Percentiles rank a stretch among this genome's conserved stretches.
phyloP scores from a whole-genome alignment of 441 rosid species.

The Populus hybrid region DNA sequence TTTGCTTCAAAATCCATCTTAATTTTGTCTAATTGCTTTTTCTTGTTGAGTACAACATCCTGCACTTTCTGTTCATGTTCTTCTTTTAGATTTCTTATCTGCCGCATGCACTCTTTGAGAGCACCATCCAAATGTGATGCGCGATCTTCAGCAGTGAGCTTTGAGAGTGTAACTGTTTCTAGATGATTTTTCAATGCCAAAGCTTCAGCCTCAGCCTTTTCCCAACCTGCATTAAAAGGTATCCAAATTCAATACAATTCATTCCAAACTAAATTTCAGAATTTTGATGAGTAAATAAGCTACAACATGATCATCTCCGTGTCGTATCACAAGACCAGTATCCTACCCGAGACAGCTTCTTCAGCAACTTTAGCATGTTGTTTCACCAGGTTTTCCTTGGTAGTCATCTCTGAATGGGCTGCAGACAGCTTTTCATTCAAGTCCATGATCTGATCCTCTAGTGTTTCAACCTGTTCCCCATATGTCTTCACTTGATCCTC shows the following conservation, averaged over 20 bases:
- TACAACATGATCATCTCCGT: not conserved
- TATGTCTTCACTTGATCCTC: conserved; percentile 60
- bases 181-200: conserved; percentile 78
- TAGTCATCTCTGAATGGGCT: conserved; percentile 62
- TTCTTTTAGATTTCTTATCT: conserved; percentile 82
- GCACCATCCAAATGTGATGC: conserved; percentile 93
- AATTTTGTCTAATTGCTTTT: no score
- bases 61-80: conserved; percentile 81
- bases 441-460: conserved; percentile 69
- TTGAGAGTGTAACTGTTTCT: conserved; percentile 72
- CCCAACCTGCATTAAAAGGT: conserved; percentile 71
- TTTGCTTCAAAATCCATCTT: conserved; percentile 68
- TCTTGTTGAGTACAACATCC: conserved; percentile 61
- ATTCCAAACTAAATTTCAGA: not conserved
- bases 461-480: conserved; percentile 48
- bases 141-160: conserved; percentile 86
- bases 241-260: conserved; percentile 2
- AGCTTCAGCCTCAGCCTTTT: conserved; percentile 97
- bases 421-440: conserved; percentile 63
- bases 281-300: not conserved
- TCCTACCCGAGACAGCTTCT: conserved; percentile 89
- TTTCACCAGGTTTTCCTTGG: conserved; percentile 80
- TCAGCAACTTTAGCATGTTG: conserved; percentile 97
- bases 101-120: conserved; percentile 94
- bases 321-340: not conserved